These are phyloP conservation scores for Hypoxylon sp. DNA, from an alignment of 2,329 filamentous ascomycete genomes.

Conservation along the genomic window DNA sequence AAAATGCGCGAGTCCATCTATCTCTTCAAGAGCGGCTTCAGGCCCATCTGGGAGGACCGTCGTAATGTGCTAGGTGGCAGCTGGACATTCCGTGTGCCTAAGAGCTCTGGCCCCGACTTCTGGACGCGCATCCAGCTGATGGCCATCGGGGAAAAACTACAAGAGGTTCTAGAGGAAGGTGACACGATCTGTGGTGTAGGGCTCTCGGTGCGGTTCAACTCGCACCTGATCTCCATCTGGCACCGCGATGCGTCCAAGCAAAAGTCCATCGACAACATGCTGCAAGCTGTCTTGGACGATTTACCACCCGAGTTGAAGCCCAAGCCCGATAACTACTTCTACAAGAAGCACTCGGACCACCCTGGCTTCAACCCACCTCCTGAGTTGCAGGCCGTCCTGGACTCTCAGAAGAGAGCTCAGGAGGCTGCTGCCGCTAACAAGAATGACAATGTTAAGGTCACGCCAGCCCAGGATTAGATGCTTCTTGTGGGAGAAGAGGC, in stretches of 20 bases:
- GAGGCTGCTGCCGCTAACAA: conserved; percentile 55
- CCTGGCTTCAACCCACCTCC: conserved; percentile 80
- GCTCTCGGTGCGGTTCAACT: conserved; percentile 89
- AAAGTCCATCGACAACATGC: conserved; percentile 81
- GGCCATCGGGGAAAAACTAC: conserved; percentile 85
- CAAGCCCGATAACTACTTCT: conserved; percentile 80
- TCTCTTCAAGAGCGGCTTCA: conserved; percentile 83
- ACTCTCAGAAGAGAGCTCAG: conserved; percentile 68
- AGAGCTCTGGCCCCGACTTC: conserved; percentile 78
- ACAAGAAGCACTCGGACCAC: conserved; percentile 93
- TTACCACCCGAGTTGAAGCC: conserved; percentile 81
- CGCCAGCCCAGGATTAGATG: conserved; percentile 40
- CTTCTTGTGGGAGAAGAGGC: not conserved
- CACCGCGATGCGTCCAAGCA: conserved; percentile 89
- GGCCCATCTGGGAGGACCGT: conserved; percentile 86
- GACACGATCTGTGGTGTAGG: conserved; percentile 93
- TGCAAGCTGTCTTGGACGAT: conserved; percentile 79
- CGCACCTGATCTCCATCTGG: conserved; percentile 91
- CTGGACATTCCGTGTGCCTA: conserved; percentile 93
- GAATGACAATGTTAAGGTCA: conserved; percentile 47
- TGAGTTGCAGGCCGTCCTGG: conserved; percentile 70
- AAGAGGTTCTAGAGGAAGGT: conserved; percentile 78
- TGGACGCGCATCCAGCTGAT: conserved; percentile 87
- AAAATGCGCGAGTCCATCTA: conserved; percentile 84
- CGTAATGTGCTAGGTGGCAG: conserved; percentile 88